Evolutionary conservation across 345 rosid genomes (phyloP), one percentile per base, ranked within the genome.

Genomic region (Populus davidiana): DNA sequence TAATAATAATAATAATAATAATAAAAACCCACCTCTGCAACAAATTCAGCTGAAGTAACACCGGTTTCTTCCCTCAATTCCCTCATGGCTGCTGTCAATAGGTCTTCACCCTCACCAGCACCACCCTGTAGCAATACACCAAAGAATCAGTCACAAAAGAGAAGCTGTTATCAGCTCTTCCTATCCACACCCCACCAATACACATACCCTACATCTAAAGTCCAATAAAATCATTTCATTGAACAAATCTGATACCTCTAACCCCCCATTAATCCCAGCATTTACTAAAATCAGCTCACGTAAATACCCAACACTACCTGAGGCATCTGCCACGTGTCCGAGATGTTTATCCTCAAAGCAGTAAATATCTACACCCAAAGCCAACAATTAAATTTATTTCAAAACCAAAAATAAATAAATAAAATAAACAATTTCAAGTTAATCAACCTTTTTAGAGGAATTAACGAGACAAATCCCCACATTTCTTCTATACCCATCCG

Each of bases 41-140:
- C 31, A 56, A 90, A 81, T 77, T 92, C 91, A 38, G 96, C 97
- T 1, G 99, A 96, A 79, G 86, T 85, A 66, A 96, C 89, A n/a
- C 98, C 99, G 0, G 99, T 93, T 82, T 96, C 99, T 88, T 96
- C 99, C 84, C 87, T 93, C 78, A 96, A 85, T 87, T 93, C 98
- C 80, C 99, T 87, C 77, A 88, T 74, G 31, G 91, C 99, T 1
- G 99, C 99, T 81, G 27, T 80, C 82, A 83, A 90, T 41, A 95
- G 96, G 85, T 96, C 99, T 87, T 96, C 99, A 73, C 82, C 85
- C 54, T 88, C 95, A 33, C 87, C 97, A 73, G 91, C 90, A 77
- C 99, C 98, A 70, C 98, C 99, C 99, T 94, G 77, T 64, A 35
- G 77, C 61, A 35, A 39, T 11, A 35, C 18, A 67, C 23, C 63